A percentile compares a stretch with the other conserved stretches of the same genome.
These are phyloP conservation scores for Niebla homalea DNA, from an alignment of 495 filamentous ascomycete genomes.

Conservation along the genomic window DNA sequence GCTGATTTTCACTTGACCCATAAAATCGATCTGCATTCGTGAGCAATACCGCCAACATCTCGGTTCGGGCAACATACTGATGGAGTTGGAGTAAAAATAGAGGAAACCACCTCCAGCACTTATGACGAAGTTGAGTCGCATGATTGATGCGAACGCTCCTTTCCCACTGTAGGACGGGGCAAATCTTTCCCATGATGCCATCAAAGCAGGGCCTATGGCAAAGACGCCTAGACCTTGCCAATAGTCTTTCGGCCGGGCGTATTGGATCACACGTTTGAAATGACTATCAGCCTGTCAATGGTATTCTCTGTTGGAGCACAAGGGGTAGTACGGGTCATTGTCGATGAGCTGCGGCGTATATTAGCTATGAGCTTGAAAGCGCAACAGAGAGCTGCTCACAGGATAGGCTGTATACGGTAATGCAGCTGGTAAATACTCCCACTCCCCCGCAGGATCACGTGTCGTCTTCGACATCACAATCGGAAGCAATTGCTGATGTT, in stretches of 20 bases:
- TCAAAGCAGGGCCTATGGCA: constrained; percentile 53
- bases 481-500: too few relatives aligned
- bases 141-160: constrained; percentile 65
- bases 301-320: constrained; percentile 6
- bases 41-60: not conserved
- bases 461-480: too few relatives aligned
- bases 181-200: constrained; percentile 67
- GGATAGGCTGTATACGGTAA: constrained; percentile 63
- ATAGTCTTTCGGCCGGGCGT: constrained; percentile 78
- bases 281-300: constrained; percentile 46
- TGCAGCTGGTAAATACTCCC: constrained; percentile 44
- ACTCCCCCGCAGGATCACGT: too few relatives aligned
- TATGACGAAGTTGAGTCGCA: constrained; percentile 64
- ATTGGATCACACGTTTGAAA: constrained; percentile 73
- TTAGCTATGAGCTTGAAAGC: constrained; percentile 2
- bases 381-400: constrained; percentile 34
- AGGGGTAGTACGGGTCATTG: constrained; percentile 72
- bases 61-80: constrained; percentile 7
- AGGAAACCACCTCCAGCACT: constrained; percentile 64
- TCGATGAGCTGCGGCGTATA: constrained; percentile 69
- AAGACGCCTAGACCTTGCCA: constrained; percentile 49
- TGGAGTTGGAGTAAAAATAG: constrained; percentile 63
- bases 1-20: constrained; percentile 78
- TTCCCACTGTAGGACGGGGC: constrained; percentile 68
- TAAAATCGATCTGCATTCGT: constrained; percentile 64